Percentiles rank a stretch among this genome's conserved stretches.
Evolutionary conservation across 495 filamentous ascomycete genomes (phyloP).

Genomic region (Penicillium egyptiacum): DNA sequence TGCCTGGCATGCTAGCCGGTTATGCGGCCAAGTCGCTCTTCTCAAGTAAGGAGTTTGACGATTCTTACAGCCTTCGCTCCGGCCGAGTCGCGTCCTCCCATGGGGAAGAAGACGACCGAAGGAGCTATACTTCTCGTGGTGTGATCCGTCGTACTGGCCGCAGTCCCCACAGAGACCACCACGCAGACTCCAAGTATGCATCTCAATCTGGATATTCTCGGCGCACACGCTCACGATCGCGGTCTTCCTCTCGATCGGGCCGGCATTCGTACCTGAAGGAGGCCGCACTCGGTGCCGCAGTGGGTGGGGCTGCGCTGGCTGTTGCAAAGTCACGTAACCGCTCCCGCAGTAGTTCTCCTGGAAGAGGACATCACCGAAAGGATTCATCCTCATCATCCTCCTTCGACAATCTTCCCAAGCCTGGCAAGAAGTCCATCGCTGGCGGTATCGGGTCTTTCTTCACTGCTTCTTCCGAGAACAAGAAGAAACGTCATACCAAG

Average conservation of each 20-base stretch:
- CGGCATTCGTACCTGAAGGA: slow-evolving; percentile 43
- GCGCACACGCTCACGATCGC: slow-evolving; percentile 45
- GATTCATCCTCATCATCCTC: slow-evolving; percentile 41
- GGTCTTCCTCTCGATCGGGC: slow-evolving; percentile 42
- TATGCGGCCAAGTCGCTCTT: slow-evolving; percentile 57
- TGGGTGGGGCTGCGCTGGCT: slow-evolving; percentile 44
- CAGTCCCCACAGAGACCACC: slow-evolving; percentile 34
- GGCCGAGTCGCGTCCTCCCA: slow-evolving; percentile 41
- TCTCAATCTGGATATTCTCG: slow-evolving; percentile 13
- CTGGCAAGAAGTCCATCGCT: slow-evolving; percentile 28
- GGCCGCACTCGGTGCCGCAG: slow-evolving; percentile 46
- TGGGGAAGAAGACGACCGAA: slow-evolving; percentile 40
- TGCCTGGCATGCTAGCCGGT: slow-evolving; percentile 55
- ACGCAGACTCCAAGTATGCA: slow-evolving; percentile 23
- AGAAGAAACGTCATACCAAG: slow-evolving; percentile 42
- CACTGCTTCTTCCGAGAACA: slow-evolving; percentile 49
- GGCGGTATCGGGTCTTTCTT: slow-evolving; percentile 49
- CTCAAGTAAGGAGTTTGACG: slow-evolving; percentile 55
- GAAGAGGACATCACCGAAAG: slow-evolving; percentile 30
- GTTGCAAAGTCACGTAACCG: slow-evolving; percentile 32
- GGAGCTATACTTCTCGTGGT: slow-evolving; percentile 48
- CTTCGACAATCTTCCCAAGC: slow-evolving; percentile 34
- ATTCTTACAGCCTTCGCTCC: slow-evolving; percentile 57
- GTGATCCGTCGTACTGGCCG: slow-evolving; percentile 37
- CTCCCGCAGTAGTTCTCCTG: slow-evolving; percentile 35